Percentiles rank a stretch among this genome's conserved stretches.
These are phyloP conservation scores for barrel medic (Medicago truncatula) DNA, from an alignment of 306 rosid genomes.

Conservation along the genomic window MtrunA17r5.0-ANR NC_053045.1:46359501-46360000, in stretches of 20 bases:
- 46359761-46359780: slow-evolving; percentile 16
- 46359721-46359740: slow-evolving; percentile 15
- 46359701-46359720: slow-evolving; percentile 15
- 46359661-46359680: slow-evolving; percentile 45
- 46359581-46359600: slow-evolving; percentile 32
- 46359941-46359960: slow-evolving; percentile 62
- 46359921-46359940: slow-evolving; percentile 73
- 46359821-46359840: slow-evolving; percentile 93
- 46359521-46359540: slow-evolving; percentile 15
- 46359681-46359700: slow-evolving; percentile 31
- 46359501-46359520: slow-evolving; percentile 18
- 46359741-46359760: slow-evolving; percentile 12
- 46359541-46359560: slow-evolving; percentile 27
- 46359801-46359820: slow-evolving; percentile 78
- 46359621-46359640: slow-evolving; percentile 38
- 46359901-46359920: slow-evolving; percentile 76
- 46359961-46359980: slow-evolving; percentile 52
- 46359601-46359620: slow-evolving; percentile 32
- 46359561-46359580: slow-evolving; percentile 22
- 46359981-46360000: slow-evolving; percentile 48
- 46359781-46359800: slow-evolving; percentile 47
- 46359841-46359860: slow-evolving; percentile 87
- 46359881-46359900: slow-evolving; percentile 86
- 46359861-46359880: slow-evolving; percentile 69
- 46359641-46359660: slow-evolving; percentile 38